A percentile compares a stretch with the other conserved stretches of the same genome.
Conservation (phyloP, 495 filamentous ascomycete genomes). For the Talaromyces adpressus region DNA sequence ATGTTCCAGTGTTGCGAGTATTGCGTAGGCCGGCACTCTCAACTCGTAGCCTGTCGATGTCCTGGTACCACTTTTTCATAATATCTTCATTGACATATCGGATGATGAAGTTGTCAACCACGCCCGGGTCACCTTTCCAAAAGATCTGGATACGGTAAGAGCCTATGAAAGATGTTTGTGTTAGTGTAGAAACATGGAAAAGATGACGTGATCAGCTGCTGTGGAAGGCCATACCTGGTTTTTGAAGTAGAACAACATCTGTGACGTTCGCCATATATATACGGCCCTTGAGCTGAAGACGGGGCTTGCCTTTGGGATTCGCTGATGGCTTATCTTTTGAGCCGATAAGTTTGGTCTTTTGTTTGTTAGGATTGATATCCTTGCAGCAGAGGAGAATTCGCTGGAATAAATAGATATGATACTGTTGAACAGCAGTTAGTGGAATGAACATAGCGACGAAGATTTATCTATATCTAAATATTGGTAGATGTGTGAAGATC, state of each 20-base stretch:
- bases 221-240: slow-evolving; percentile 57
- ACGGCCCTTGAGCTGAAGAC: slow-evolving; percentile 87
- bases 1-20: slow-evolving; percentile 49
- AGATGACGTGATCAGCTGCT: not conserved
- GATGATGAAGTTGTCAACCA: slow-evolving; percentile 95
- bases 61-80: slow-evolving; percentile 83
- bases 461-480: not conserved
- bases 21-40: slow-evolving; percentile 39
- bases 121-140: slow-evolving; percentile 95
- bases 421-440: slow-evolving; percentile 44
- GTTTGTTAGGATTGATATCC: slow-evolving; percentile 82
- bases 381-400: slow-evolving; percentile 96
- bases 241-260: slow-evolving; percentile 74
- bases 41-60: slow-evolving; percentile 42
- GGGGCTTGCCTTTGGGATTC: slow-evolving; percentile 67
- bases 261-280: slow-evolving; percentile 99
- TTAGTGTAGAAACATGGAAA: slow-evolving; percentile 1
- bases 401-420: slow-evolving; percentile 96
- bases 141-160: slow-evolving; percentile 95
- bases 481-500: not conserved
- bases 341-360: slow-evolving; percentile 61
- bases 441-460: not conserved
- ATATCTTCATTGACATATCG: slow-evolving; percentile 81
- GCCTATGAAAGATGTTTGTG: slow-evolving; percentile 37
- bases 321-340: slow-evolving; percentile 61